phyloP scores from a whole-genome alignment of 2,329 filamentous ascomycete genomes.

The Claviceps arundinis region DNA sequence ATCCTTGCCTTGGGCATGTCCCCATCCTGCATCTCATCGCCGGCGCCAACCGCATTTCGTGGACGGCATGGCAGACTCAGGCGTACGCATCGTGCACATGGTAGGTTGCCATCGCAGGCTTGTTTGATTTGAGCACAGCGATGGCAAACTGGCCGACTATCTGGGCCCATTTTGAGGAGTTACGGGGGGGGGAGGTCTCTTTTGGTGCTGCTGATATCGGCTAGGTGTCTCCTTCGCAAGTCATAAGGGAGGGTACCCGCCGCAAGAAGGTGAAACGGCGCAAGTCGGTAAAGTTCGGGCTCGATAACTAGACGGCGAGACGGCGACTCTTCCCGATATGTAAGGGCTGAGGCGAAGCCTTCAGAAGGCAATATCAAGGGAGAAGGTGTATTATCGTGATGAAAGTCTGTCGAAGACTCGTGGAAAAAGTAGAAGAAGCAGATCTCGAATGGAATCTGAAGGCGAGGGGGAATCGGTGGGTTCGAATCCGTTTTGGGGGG shows the following conservation, averaged over 20 bases:
- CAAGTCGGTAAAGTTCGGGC: not conserved
- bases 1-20: conserved; percentile 21
- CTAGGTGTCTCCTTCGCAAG: not conserved
- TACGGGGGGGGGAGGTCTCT: not conserved
- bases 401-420: not conserved
- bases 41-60: conserved; percentile 10
- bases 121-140: conserved; percentile 25
- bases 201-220: not conserved
- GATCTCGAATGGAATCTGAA: not conserved
- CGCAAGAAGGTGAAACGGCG: not conserved
- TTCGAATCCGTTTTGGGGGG: not conserved
- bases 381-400: not conserved
- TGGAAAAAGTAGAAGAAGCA: not conserved
- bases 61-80: conserved; percentile 20
- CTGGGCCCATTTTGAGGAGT: conserved; percentile 13
- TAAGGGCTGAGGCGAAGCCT: not conserved
- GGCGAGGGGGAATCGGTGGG: not conserved
- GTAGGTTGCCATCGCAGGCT: conserved; percentile 20
- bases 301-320: not conserved
- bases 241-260: not conserved
- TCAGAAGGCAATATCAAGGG: not conserved
- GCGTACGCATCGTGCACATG: conserved; percentile 20
- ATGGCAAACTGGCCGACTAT: conserved; percentile 18
- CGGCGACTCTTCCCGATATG: not conserved
- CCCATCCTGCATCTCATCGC: conserved; percentile 4